A percentile compares a stretch with the other conserved stretches of the same genome.
Evolutionary conservation across 768 basidiomycete species (phyloP).

Genomic region (Termitomyces heimii): DNA sequence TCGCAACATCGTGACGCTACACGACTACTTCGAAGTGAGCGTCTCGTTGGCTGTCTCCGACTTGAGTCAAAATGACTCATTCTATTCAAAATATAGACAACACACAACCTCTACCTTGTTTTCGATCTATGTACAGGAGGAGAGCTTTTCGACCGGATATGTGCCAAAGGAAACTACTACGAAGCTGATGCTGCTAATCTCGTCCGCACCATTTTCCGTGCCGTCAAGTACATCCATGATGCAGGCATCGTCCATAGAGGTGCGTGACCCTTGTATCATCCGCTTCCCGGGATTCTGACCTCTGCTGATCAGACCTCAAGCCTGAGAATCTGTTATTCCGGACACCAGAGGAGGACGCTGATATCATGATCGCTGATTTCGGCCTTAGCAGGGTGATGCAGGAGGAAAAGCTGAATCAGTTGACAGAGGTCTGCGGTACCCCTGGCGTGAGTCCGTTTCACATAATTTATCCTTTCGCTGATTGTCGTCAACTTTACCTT

Average conservation of each 20-base stretch:
- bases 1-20: constrained; percentile 85
- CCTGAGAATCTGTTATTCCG: constrained; percentile 98
- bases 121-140: constrained; percentile 98
- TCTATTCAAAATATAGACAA: constrained; percentile 46
- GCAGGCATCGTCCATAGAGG: constrained; percentile 92
- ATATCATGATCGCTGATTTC: constrained; percentile 97
- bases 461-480: neutral
- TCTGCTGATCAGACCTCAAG: constrained; percentile 65
- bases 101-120: constrained; percentile 89
- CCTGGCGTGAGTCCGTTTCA: constrained; percentile 54
- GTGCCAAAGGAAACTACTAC: constrained; percentile 94
- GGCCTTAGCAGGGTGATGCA: constrained; percentile 89
- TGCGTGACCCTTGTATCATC: constrained; percentile 19
- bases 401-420: constrained; percentile 76
- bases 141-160: constrained; percentile 98
- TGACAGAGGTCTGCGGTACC: constrained; percentile 96
- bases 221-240: constrained; percentile 89
- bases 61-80: constrained; percentile 1
- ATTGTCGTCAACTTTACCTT: neutral
- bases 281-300: neutral
- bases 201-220: constrained; percentile 77
- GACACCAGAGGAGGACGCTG: constrained; percentile 80
- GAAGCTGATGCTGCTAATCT: constrained; percentile 91
- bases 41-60: neutral
- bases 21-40: constrained; percentile 91